Evolutionary conservation across 768 basidiomycete genomes (phyloP).

Genomic region (Mycena amicta): DNA sequence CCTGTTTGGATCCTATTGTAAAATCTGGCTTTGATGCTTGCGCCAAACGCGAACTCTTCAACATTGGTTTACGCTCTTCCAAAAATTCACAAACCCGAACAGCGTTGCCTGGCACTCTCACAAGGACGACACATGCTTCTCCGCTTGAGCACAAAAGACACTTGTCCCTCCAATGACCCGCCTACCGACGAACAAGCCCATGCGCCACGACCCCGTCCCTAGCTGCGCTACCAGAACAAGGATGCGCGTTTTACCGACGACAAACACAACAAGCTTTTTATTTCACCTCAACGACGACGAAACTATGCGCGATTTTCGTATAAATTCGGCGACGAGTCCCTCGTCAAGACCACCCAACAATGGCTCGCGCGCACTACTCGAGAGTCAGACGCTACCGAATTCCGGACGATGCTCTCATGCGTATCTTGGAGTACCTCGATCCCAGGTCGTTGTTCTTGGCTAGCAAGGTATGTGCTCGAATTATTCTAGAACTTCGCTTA

Average conservation of each 20-base stretch:
- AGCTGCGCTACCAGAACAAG: slow-evolving; percentile 46
- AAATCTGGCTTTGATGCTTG: slow-evolving; percentile 36
- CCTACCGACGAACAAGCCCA: slow-evolving; percentile 50
- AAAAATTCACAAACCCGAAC: slow-evolving; percentile 38
- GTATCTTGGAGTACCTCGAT: slow-evolving; percentile 51
- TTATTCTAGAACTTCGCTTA: slow-evolving; percentile 11
- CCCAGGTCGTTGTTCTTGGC: slow-evolving; percentile 50
- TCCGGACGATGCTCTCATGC: slow-evolving; percentile 53
- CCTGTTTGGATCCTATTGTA: slow-evolving; percentile 55
- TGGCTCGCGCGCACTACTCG: slow-evolving; percentile 48
- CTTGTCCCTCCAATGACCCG: slow-evolving; percentile 45
- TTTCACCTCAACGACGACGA: slow-evolving; percentile 10
- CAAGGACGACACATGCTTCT: slow-evolving; percentile 40
- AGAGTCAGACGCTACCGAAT: slow-evolving; percentile 49
- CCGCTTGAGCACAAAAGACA: slow-evolving; percentile 52
- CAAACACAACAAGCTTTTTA: slow-evolving; percentile 24
- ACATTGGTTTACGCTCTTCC: slow-evolving; percentile 40
- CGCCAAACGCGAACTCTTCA: slow-evolving; percentile 35
- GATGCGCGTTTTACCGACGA: slow-evolving; percentile 37
- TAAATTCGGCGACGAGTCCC: slow-evolving; percentile 45
- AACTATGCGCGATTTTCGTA: slow-evolving; percentile 43
- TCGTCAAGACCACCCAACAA: slow-evolving; percentile 36
- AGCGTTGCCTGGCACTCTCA: slow-evolving; percentile 59
- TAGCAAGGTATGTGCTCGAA: slow-evolving; percentile 40
- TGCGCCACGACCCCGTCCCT: slow-evolving; percentile 44